phyloP scores from a whole-genome alignment of 148 eudicot genomes.

The Vaccinium corymbosum region DNA sequence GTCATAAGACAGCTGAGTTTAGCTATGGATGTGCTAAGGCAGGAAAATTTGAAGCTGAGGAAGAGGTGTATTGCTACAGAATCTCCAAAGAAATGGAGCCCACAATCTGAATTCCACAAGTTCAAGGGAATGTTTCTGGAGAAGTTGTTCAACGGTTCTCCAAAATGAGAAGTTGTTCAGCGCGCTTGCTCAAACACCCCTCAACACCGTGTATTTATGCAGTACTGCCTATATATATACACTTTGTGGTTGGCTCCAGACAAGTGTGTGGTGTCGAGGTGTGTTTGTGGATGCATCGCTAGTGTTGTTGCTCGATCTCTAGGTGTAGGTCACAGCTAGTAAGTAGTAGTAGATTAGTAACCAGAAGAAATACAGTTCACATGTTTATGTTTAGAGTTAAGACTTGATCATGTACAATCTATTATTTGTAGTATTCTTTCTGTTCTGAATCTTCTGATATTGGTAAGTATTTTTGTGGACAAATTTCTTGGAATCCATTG shows the following conservation, averaged over 20 bases:
- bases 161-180: constrained; percentile 9
- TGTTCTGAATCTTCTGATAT: neutral
- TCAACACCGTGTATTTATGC: neutral
- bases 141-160: constrained; percentile 40
- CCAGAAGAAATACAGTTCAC: neutral
- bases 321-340: constrained; percentile 15
- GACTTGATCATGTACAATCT: neutral
- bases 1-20: constrained; percentile 79
- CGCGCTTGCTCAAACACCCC: neutral
- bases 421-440: constrained; percentile 6
- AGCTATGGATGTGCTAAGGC: constrained; percentile 65
- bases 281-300: neutral
- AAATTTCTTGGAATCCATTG: neutral
- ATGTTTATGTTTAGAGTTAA: neutral
- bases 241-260: neutral
- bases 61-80: constrained; percentile 31
- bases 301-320: constrained; percentile 30
- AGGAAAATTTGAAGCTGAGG: constrained; percentile 61
- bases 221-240: neutral
- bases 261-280: neutral
- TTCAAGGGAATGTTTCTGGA: constrained; percentile 40
- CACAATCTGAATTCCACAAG: constrained; percentile 23
- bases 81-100: constrained; percentile 36
- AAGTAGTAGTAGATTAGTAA: neutral
- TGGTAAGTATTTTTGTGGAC: neutral